Conservation (phyloP, 805 yeast species). For the Saccharomycopsis schoenii region DNA sequence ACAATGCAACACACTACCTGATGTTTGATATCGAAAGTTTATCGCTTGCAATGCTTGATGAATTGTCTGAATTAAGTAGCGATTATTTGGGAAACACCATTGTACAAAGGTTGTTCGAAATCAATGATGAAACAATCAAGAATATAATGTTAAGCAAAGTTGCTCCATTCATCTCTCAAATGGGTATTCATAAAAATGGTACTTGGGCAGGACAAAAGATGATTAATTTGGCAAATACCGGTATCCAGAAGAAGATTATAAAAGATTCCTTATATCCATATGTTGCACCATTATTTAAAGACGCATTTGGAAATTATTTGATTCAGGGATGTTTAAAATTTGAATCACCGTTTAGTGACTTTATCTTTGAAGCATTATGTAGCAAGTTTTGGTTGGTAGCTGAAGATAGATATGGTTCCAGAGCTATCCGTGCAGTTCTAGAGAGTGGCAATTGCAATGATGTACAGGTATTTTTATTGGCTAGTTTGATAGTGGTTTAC, state of each 20-base stretch:
- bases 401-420: conserved; percentile 86
- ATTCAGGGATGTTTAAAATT: conserved; percentile 89
- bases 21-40: conserved; percentile 67
- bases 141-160: conserved; percentile 73
- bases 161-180: conserved; percentile 72
- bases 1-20: neutral
- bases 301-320: conserved; percentile 95
- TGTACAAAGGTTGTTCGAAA: conserved; percentile 80
- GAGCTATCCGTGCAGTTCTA: conserved; percentile 88
- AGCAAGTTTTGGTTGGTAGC: conserved; percentile 73
- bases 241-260: conserved; percentile 54
- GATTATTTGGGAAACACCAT: conserved; percentile 95
- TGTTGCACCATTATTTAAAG: conserved; percentile 77
- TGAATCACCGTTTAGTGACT: conserved; percentile 81
- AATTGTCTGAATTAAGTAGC: conserved; percentile 80
- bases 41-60: conserved; percentile 75
- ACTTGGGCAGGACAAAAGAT: conserved; percentile 99
- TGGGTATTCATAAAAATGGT: conserved; percentile 95
- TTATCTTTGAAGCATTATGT: conserved; percentile 75
- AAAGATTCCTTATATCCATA: conserved; percentile 67
- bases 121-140: conserved; percentile 59
- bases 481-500: conserved; percentile 68
- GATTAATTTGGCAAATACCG: conserved; percentile 61
- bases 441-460: conserved; percentile 63
- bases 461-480: conserved; percentile 62